A percentile compares a stretch with the other conserved stretches of the same genome.
Conservation (phyloP, 192 early-diverging fungal species). For the Coemansia sp. region DNA sequence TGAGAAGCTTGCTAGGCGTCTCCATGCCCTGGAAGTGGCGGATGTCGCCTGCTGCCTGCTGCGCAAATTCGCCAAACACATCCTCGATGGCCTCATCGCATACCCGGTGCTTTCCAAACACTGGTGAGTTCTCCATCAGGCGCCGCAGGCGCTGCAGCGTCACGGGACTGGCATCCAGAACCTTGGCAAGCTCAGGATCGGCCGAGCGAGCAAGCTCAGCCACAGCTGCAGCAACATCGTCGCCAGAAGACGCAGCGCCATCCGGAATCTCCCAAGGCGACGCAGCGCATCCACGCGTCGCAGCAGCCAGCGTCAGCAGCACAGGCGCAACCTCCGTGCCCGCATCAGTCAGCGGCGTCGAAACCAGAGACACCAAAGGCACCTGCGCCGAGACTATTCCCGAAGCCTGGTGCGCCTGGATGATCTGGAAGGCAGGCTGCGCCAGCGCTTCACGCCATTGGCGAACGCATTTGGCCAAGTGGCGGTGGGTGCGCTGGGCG, state of each 20-base stretch:
- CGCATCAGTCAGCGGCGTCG: conserved; percentile 26
- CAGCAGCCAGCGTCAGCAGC: neutral
- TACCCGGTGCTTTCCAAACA: conserved; percentile 18
- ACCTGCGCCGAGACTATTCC: conserved; percentile 21
- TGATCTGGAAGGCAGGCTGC: conserved; percentile 64
- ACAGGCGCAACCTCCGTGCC: conserved; percentile 19
- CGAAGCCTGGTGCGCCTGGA: conserved; percentile 32
- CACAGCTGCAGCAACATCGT: neutral
- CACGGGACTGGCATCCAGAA: conserved; percentile 28
- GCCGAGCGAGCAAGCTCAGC: conserved; percentile 3
- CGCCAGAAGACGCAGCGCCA: neutral
- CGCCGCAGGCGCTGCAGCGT: conserved; percentile 22
- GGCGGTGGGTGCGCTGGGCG: conserved; percentile 88
- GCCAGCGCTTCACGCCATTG: conserved; percentile 78
- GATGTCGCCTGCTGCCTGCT: conserved; percentile 38
- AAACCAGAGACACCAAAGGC: conserved; percentile 17
- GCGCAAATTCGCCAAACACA: conserved; percentile 30
- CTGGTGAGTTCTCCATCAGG: conserved; percentile 13
- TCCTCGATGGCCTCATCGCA: neutral
- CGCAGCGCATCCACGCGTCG: neutral
- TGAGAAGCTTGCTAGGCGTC: conserved; percentile 41
- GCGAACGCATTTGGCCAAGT: conserved; percentile 86
- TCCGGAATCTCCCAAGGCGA: neutral
- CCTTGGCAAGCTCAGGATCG: conserved; percentile 8
- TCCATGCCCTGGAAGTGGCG: conserved; percentile 47